Conservation (phyloP, 2,329 filamentous ascomycete species). For the Aureobasidium musti region DNA sequence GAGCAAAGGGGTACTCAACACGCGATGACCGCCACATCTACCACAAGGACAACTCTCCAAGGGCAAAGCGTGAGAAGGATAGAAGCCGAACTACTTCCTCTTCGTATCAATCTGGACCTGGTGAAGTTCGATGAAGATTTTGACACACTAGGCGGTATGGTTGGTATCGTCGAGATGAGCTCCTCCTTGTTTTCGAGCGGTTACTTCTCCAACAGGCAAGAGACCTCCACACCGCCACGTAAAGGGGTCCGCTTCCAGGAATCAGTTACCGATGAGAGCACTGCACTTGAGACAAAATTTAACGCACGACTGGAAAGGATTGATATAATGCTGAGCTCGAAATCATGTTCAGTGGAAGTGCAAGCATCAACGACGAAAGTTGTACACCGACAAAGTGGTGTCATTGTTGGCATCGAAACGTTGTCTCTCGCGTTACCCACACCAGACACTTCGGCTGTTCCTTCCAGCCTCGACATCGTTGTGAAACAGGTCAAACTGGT, state of each 20-base stretch:
- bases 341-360: slow-evolving; percentile 70
- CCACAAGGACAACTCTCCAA: slow-evolving; percentile 32
- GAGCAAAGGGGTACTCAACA: neutral
- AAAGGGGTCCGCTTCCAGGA: slow-evolving; percentile 61
- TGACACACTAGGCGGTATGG: slow-evolving; percentile 85
- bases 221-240: slow-evolving; percentile 42
- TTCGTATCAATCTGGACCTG: slow-evolving; percentile 75
- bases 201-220: slow-evolving; percentile 41
- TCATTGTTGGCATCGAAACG: slow-evolving; percentile 73
- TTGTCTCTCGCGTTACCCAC: slow-evolving; percentile 70
- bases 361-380: slow-evolving; percentile 81
- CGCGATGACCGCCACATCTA: neutral
- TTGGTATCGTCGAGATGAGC: slow-evolving; percentile 85
- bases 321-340: slow-evolving; percentile 73
- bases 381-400: slow-evolving; percentile 69
- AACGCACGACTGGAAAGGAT: slow-evolving; percentile 77
- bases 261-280: slow-evolving; percentile 38
- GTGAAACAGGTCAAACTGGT: slow-evolving; percentile 69
- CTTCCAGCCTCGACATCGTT: slow-evolving; percentile 50
- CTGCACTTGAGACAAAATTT: slow-evolving; percentile 58
- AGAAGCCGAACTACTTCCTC: slow-evolving; percentile 72
- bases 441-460: slow-evolving; percentile 53
- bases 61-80: slow-evolving; percentile 43
- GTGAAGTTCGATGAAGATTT: slow-evolving; percentile 69
- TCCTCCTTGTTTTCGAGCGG: slow-evolving; percentile 71